These are phyloP conservation scores for Podospora bellae-mahoneyi DNA, from an alignment of 495 filamentous ascomycete species.

Conservation along the genomic window DNA sequence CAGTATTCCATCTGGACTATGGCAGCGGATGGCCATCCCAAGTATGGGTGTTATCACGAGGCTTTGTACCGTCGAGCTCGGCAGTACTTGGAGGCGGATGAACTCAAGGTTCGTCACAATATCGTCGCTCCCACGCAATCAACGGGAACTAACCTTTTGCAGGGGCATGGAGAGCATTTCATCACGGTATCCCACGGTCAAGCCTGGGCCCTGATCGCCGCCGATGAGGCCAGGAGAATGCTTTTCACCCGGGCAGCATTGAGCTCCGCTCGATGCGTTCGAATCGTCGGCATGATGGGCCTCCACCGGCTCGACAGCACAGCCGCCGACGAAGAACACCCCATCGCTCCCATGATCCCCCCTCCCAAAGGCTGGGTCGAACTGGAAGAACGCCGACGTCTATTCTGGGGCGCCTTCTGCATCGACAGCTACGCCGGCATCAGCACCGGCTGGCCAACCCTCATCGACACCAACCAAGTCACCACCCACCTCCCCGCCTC, in stretches of 20 bases:
- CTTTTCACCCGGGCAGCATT: constrained; percentile 45
- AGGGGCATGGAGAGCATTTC: constrained; percentile 46
- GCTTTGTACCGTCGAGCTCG: constrained; percentile 46
- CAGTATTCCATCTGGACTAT: constrained; percentile 50
- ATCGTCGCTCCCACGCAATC: background rate
- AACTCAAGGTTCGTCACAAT: constrained; percentile 40
- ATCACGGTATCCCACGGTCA: constrained; percentile 48
- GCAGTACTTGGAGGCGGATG: constrained; percentile 49
- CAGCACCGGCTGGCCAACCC: constrained; percentile 47
- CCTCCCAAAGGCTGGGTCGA: constrained; percentile 46
- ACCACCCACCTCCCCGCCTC: constrained; percentile 46
- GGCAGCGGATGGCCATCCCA: constrained; percentile 37
- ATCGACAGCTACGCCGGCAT: constrained; percentile 49
- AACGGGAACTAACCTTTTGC: constrained; percentile 9
- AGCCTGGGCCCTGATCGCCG: constrained; percentile 43
- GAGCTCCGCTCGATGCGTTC: constrained; percentile 40
- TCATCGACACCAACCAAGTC: constrained; percentile 43
- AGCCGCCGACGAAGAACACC: constrained; percentile 29
- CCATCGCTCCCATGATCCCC: constrained; percentile 36
- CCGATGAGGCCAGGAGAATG: constrained; percentile 42
- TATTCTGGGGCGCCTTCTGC: constrained; percentile 52
- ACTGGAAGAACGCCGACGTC: constrained; percentile 49
- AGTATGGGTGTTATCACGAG: constrained; percentile 41
- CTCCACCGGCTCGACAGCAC: constrained; percentile 45
- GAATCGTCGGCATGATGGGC: constrained; percentile 47